These are phyloP conservation scores for Pseudogymnoascus sp. DNA, from an alignment of 2,329 filamentous ascomycete genomes.

Conservation along the genomic window DNA sequence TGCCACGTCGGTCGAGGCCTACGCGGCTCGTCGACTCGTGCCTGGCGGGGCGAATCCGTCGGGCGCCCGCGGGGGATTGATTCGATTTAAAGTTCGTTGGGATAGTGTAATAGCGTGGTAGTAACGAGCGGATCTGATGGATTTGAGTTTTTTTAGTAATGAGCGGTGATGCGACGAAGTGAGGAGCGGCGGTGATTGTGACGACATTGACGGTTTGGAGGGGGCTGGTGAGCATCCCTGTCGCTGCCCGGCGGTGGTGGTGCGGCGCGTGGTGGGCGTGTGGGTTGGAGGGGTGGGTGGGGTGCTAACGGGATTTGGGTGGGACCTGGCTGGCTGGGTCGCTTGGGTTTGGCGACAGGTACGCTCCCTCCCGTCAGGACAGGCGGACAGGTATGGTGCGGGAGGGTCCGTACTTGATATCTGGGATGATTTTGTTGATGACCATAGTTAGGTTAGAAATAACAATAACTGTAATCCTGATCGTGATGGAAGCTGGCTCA, in stretches of 20 bases:
- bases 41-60: background rate
- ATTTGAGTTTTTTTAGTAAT: background rate
- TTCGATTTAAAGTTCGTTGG: background rate
- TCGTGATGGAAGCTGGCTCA: background rate
- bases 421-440: background rate
- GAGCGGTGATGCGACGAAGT: background rate
- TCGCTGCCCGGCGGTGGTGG: background rate
- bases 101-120: background rate
- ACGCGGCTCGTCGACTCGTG: too few species aligned
- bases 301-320: slow-evolving; percentile 7
- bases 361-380: background rate
- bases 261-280: background rate
- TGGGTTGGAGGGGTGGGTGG: background rate
- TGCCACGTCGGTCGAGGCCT: slow-evolving; percentile 5
- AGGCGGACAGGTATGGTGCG: background rate
- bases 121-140: background rate
- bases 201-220: background rate
- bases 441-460: background rate
- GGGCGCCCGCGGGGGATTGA: background rate
- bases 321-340: background rate
- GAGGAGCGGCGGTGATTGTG: background rate
- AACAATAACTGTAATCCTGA: background rate
- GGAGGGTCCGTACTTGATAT: background rate
- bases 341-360: background rate
- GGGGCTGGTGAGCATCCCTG: background rate